Percentiles rank a stretch among this genome's conserved stretches.
phyloP scores from a whole-genome alignment of 2,329 filamentous ascomycete genomes.

The Trichoderma simmonsii region DNA sequence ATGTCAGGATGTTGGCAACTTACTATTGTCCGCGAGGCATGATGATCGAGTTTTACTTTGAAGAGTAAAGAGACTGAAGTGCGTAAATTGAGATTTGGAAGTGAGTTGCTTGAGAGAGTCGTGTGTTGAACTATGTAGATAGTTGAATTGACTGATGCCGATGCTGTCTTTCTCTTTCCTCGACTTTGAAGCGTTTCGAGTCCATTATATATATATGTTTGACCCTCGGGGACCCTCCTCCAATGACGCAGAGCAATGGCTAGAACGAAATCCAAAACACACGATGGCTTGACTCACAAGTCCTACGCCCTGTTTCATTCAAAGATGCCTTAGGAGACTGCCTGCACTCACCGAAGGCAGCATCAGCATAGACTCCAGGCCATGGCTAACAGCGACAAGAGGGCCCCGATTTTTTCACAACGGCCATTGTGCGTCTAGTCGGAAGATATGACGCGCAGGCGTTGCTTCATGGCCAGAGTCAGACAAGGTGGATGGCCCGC shows the following conservation, averaged over 20 bases:
- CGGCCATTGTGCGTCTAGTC: neutral
- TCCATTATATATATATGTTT: neutral
- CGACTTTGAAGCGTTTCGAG: neutral
- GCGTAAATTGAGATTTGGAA: neutral
- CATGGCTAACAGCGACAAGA: neutral
- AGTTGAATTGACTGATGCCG: neutral
- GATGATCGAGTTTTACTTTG: neutral
- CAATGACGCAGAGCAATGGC: neutral
- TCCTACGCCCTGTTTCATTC: neutral
- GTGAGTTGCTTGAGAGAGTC: neutral
- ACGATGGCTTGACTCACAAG: slow-evolving; percentile 11
- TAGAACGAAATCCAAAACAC: neutral
- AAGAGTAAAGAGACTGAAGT: neutral
- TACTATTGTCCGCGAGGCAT: slow-evolving; percentile 5
- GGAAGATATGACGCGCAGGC: neutral
- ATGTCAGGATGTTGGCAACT: neutral
- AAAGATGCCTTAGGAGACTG: neutral
- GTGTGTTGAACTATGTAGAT: neutral
- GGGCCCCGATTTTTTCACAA: neutral
- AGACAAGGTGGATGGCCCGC: neutral
- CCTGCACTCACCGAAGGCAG: slow-evolving; percentile 5
- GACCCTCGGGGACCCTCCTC: neutral
- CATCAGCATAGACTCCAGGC: neutral
- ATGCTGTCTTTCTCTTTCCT: neutral
- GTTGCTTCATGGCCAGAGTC: neutral